Evolutionary conservation across 2,329 filamentous ascomycete genomes (phyloP), one percentile per base, ranked within the genome.

Genomic region (Zarea fungicola): DNA sequence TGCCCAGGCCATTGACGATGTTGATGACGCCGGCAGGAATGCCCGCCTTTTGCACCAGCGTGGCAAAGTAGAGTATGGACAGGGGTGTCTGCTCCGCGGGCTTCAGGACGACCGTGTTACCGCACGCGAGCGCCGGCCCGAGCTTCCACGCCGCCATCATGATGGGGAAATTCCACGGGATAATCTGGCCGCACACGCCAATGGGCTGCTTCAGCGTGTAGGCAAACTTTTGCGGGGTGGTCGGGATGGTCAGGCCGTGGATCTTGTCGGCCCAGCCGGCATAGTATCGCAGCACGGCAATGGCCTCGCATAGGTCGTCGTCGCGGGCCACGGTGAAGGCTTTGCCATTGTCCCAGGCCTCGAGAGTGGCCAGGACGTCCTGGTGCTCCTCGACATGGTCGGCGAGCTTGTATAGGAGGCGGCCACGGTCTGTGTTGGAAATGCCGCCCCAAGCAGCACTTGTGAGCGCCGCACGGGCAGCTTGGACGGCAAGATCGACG

Each of bases 321-420:
- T 74, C 74, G 8, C 83, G 61, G 0, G 84, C 76, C 22, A 84
- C 81, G 2, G 67, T 65, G 60, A 84, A 87, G 2, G 83, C 78
- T 62, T 89, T 87, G 62, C 83, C 86, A 59, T 88, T 89, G 60
- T 90, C 85, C 85, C 85, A 89, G 0, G 87, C 86, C 66, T 91
- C 86, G 18, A 71, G 63, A 3, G 68, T 70, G 21, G 67, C 67
- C 13, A 72, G 54, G 1, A 59, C 42, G 49, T 71, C 71, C 36
- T 72, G 75, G 62, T 90, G 74, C 60, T 80, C 62, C 54, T 86
- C 81, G 29, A 88, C 71, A 32, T 90, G 69, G 48, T 84, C 77
- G 14, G 83, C 80, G 21, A 90, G 76, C 63, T 83, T 87, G 62
- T 75, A 74, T 72, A 91, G 76, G 50, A 89, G 62, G 29, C 74